Conservation (phyloP, 2,329 filamentous ascomycete species). For the Ceratocystis variospora region DNA sequence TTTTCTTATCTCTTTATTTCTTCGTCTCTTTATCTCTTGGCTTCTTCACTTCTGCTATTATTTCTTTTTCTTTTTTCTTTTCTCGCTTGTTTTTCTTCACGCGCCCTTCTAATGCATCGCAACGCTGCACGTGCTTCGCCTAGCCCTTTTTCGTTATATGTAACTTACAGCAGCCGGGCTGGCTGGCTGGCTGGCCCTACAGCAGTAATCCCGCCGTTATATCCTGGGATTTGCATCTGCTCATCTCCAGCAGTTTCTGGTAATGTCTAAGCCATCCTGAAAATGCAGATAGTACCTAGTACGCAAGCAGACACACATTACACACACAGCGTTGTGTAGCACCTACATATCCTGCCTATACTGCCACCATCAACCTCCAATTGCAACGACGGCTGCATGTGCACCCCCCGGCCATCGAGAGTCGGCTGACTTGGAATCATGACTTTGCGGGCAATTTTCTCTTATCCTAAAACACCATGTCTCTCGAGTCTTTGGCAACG, state of each 20-base stretch:
- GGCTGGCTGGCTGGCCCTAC: too few species aligned
- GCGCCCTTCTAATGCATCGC: neutral
- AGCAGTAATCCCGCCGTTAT: too few species aligned
- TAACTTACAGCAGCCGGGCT: neutral
- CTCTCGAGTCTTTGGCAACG: too few species aligned
- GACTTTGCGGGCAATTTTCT: neutral
- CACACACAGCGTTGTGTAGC: neutral
- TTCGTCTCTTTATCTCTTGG: neutral
- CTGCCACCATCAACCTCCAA: neutral
- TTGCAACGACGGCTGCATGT: neutral
- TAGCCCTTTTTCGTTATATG: neutral
- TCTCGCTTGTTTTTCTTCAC: neutral
- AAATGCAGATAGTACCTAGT: neutral
- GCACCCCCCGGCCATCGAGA: neutral
- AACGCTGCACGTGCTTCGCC: neutral
- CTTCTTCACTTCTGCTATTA: neutral
- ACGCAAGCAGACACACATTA: neutral
- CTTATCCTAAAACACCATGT: neutral
- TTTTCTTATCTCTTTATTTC: neutral
- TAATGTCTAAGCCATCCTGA: neutral
- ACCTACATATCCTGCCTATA: neutral
- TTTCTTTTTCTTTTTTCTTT: neutral
- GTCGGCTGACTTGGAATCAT: neutral
- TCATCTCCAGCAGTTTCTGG: neutral
- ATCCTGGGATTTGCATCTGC: neutral